Conservation (phyloP, 441 rosid genomes). For the Erodium texanum region DNA sequence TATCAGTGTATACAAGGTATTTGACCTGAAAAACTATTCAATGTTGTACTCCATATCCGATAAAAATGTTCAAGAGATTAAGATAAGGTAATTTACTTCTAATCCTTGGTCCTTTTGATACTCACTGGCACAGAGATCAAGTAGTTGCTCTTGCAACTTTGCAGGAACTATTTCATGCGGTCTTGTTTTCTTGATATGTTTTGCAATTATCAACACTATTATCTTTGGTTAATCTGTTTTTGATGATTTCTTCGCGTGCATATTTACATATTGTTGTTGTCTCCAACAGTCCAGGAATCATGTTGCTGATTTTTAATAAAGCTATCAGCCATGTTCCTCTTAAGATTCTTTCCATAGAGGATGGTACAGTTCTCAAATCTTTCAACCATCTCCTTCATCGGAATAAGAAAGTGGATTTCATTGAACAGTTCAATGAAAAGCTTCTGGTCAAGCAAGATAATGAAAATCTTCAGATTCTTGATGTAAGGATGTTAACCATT, state of each 20-base stretch:
- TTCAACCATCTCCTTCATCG: constrained; percentile 75
- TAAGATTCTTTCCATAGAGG: constrained; percentile 70
- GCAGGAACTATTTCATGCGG: neutral
- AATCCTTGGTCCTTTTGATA: neutral
- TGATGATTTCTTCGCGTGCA: too few relatives aligned
- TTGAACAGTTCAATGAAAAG: constrained; percentile 80
- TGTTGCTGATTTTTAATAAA: constrained; percentile 64
- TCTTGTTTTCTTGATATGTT: too few relatives aligned
- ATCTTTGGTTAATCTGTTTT: too few relatives aligned
- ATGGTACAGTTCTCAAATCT: constrained; percentile 70
- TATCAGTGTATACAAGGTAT: constrained; percentile 51
- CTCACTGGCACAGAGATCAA: neutral
- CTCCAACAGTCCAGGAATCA: constrained; percentile 63
- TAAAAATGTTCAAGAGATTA: constrained; percentile 50
- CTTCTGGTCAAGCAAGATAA: constrained; percentile 86
- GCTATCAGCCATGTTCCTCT: constrained; percentile 56
- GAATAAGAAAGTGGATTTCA: constrained; percentile 77
- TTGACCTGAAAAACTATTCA: constrained; percentile 51
- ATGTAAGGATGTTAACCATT: constrained; percentile 43
- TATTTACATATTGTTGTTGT: neutral
- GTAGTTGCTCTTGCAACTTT: neutral
- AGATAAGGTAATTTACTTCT: constrained; percentile 39
- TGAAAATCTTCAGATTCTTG: constrained; percentile 80
- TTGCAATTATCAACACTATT: too few relatives aligned
- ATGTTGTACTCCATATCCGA: constrained; percentile 55